phyloP scores from a whole-genome alignment of 164 flowering plant genomes.

The Nelumbo lutea region DNA sequence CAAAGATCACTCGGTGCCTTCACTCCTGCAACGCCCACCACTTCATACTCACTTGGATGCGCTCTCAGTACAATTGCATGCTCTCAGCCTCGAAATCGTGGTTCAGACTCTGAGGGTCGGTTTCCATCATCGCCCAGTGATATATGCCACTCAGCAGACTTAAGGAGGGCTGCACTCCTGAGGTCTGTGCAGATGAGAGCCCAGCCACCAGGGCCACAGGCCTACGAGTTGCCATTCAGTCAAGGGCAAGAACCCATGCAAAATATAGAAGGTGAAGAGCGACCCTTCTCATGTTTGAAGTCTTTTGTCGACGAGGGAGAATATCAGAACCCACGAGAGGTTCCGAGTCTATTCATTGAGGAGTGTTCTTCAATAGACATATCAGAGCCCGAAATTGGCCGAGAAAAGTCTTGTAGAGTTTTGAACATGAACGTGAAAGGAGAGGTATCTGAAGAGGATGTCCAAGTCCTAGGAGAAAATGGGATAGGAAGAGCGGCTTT shows the following conservation, averaged over 20 bases:
- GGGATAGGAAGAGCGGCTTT: slow-evolving; percentile 12
- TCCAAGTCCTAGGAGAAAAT: slow-evolving; percentile 10
- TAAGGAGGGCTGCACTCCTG: slow-evolving; percentile 86
- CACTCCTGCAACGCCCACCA: slow-evolving; percentile 27
- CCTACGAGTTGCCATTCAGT: slow-evolving; percentile 38
- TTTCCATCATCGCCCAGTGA: slow-evolving; percentile 98
- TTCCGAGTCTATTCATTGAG: slow-evolving; percentile 26
- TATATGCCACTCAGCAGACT: slow-evolving; percentile 92
- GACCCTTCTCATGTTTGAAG: slow-evolving; percentile 44
- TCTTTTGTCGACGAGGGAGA: slow-evolving; percentile 47
- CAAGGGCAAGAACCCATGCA: slow-evolving; percentile 38
- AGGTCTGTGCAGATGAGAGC: slow-evolving; percentile 93
- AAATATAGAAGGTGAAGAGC: slow-evolving; percentile 49
- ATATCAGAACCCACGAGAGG: slow-evolving; percentile 17
- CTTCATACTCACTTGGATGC: slow-evolving; percentile 29
- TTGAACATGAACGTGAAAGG: slow-evolving; percentile 30
- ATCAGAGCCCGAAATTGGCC: slow-evolving; percentile 25
- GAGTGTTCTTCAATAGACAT: slow-evolving; percentile 36
- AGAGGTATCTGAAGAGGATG: slow-evolving; percentile 25
- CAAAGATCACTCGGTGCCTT: slow-evolving; percentile 38
- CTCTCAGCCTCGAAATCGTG: slow-evolving; percentile 67
- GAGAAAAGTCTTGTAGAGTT: slow-evolving; percentile 37
- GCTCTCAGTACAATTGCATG: slow-evolving; percentile 21
- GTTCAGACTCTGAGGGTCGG: slow-evolving; percentile 83
- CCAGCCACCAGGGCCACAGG: slow-evolving; percentile 48